Evolutionary conservation across 306 rosid species (phyloP).

Genomic region (Myrica gale): DNA sequence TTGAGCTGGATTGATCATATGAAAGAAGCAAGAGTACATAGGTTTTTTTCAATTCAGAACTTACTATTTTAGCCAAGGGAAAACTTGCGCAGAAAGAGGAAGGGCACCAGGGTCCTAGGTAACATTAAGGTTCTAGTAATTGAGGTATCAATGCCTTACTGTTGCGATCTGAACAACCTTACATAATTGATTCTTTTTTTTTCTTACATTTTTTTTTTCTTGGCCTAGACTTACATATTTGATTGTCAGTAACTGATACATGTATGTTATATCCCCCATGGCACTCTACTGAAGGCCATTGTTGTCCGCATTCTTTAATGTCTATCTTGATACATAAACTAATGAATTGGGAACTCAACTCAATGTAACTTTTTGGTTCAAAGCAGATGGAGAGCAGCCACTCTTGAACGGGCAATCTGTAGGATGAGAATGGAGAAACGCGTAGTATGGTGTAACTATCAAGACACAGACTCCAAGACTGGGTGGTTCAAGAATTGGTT

Average conservation of each 20-base stretch:
- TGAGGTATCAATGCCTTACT: background rate
- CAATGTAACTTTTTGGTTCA: constrained; percentile 11
- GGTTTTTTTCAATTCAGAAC: background rate
- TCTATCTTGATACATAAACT: too few species aligned
- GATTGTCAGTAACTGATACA: background rate
- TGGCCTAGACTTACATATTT: too few species aligned
- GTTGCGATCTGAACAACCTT: background rate
- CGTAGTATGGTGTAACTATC: constrained; percentile 9
- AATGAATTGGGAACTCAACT: background rate
- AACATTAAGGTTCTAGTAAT: too few species aligned
- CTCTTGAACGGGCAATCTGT: constrained; percentile 42
- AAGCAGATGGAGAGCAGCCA: constrained; percentile 57
- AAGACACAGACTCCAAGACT: background rate
- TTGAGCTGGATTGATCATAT: background rate
- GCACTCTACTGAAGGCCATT: background rate
- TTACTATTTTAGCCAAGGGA: background rate
- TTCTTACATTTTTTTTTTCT: too few species aligned
- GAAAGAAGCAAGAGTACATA: background rate
- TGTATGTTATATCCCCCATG: background rate
- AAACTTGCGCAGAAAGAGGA: too few species aligned
- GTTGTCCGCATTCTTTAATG: background rate
- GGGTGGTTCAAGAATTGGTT: constrained; percentile 13
- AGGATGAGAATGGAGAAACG: constrained; percentile 28
- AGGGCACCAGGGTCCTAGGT: too few species aligned
- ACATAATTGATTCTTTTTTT: background rate